These are phyloP conservation scores for Hypoxylon trugodes DNA, from an alignment of 495 filamentous ascomycete species.

Conservation along the genomic window DNA sequence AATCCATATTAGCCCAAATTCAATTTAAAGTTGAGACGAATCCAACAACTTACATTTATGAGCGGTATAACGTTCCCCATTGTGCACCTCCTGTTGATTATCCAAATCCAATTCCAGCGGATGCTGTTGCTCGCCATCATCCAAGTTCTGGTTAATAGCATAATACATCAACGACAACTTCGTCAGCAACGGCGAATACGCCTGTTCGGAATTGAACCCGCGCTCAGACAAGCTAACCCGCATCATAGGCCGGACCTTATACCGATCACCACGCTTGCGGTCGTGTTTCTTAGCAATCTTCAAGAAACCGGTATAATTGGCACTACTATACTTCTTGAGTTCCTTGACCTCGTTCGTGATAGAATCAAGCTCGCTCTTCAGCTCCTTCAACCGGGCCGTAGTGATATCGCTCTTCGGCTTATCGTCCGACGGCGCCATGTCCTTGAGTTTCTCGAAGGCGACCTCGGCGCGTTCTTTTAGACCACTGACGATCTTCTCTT, in stretches of 20 bases:
- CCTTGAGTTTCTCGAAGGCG: constrained; percentile 68
- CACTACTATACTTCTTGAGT: constrained; percentile 90
- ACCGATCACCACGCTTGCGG: constrained; percentile 78
- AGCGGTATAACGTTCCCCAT: constrained; percentile 79
- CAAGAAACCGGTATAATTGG: constrained; percentile 97
- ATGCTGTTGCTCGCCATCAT: constrained; percentile 53
- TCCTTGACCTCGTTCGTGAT: constrained; percentile 93
- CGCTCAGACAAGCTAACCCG: constrained; percentile 85
- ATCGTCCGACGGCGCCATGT: constrained; percentile 55
- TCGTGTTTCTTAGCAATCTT: constrained; percentile 99
- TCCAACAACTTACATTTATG: constrained; percentile 76
- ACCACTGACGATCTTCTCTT: constrained; percentile 74
- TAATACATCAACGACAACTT: constrained; percentile 95
- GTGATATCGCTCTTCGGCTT: constrained; percentile 54
- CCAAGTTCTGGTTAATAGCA: constrained; percentile 84
- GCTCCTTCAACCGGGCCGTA: constrained; percentile 68
- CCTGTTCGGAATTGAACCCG: constrained; percentile 91
- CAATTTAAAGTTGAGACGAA: not conserved
- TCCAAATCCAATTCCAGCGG: constrained; percentile 48
- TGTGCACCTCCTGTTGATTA: constrained; percentile 54
- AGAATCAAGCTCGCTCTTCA: constrained; percentile 78
- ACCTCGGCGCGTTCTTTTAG: constrained; percentile 72
- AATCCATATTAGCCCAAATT: constrained; percentile 18
- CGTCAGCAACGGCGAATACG: constrained; percentile 88
- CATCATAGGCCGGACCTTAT: constrained; percentile 88